Evolutionary conservation across 257 asterid species (phyloP).

Genomic region (Salvia splendens): DNA sequence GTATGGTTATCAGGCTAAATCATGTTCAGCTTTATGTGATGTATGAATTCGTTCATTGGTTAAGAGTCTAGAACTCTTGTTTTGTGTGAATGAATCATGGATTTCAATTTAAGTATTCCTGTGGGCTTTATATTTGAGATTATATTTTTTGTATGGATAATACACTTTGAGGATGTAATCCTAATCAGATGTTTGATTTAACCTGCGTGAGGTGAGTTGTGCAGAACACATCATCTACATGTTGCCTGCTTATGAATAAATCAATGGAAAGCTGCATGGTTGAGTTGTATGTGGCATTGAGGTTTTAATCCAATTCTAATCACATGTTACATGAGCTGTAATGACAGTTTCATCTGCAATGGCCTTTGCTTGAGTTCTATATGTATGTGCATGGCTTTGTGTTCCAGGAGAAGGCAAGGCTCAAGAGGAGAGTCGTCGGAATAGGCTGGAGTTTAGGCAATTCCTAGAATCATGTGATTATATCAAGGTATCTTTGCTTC

Average conservation of each 20-base stretch:
- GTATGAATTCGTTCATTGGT: neutral
- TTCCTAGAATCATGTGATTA: slow-evolving; percentile 82
- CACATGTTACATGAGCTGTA: slow-evolving; percentile 22
- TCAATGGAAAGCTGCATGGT: neutral
- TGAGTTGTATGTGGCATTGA: slow-evolving; percentile 8
- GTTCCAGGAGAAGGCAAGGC: slow-evolving; percentile 92
- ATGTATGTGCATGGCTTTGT: slow-evolving; percentile 22
- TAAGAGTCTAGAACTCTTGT: neutral
- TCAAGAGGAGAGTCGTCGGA: slow-evolving; percentile 77
- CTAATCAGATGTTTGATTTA: neutral
- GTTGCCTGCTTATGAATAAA: neutral
- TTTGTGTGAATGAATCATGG: slow-evolving; percentile 5
- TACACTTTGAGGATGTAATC: slow-evolving; percentile 7
- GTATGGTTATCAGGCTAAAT: slow-evolving; percentile 3
- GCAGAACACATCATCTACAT: neutral
- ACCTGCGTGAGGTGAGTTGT: slow-evolving; percentile 15
- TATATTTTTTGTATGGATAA: slow-evolving; percentile 2
- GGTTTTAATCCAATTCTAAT: neutral
- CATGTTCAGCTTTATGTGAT: neutral
- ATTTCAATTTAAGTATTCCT: neutral
- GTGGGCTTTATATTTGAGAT: neutral
- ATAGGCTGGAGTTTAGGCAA: slow-evolving; percentile 74
- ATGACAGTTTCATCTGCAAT: slow-evolving; percentile 15
- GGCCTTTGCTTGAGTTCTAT: slow-evolving; percentile 25
- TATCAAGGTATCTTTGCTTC: slow-evolving; percentile 61